phyloP scores from a whole-genome alignment of 2,329 filamentous ascomycete species.

The Coleophoma crateriformis region DNA sequence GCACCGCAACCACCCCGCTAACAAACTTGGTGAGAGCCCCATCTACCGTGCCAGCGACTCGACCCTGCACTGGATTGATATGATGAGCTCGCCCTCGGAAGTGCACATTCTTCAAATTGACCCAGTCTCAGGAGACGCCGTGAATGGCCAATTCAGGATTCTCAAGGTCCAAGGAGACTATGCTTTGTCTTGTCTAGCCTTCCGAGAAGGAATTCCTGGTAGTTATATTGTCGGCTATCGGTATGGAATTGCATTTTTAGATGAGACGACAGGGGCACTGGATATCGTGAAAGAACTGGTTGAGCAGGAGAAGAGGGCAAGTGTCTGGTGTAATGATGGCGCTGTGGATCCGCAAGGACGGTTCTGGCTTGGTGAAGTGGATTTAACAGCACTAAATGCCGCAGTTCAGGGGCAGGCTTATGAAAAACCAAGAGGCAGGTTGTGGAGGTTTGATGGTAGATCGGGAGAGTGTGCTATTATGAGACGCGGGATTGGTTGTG shows the following conservation, averaged over 20 bases:
- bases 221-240: neutral
- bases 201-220: neutral
- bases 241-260: slow-evolving; percentile 2
- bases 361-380: slow-evolving; percentile 2
- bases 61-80: slow-evolving; percentile 4
- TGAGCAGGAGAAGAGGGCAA: neutral
- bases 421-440: neutral
- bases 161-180: neutral
- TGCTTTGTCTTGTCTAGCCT: neutral
- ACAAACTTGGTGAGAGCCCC: slow-evolving; percentile 2
- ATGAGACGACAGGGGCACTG: slow-evolving; percentile 1
- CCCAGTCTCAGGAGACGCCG: neutral
- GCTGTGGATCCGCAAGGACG: slow-evolving; percentile 2
- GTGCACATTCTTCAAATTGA: slow-evolving; percentile 6
- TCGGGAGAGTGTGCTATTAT: neutral
- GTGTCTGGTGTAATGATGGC: slow-evolving; percentile 2
- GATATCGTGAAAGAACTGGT: slow-evolving; percentile 2
- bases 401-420: neutral
- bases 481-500: neutral
- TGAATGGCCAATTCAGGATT: neutral
- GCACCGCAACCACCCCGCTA: slow-evolving; percentile 1
- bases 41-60: slow-evolving; percentile 1
- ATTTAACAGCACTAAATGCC: neutral
- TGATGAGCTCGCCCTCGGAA: slow-evolving; percentile 1
- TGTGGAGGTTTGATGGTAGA: neutral